phyloP scores from a whole-genome alignment of 2,329 filamentous ascomycete species.

The Fusarium luffae region DNA sequence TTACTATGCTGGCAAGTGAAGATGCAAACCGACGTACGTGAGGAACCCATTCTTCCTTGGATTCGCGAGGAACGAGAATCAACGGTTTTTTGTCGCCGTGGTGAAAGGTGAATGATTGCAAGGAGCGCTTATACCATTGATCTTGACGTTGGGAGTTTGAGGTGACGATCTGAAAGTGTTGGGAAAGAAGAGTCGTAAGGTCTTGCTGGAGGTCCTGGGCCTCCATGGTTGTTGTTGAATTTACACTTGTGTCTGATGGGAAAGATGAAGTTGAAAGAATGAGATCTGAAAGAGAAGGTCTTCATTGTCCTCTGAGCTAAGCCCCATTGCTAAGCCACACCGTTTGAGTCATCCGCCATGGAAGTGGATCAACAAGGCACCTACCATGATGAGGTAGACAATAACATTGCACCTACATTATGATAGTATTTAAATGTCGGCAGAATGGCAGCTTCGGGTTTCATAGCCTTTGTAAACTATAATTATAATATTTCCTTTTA shows the following conservation, averaged over 20 bases:
- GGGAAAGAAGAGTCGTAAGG: not conserved
- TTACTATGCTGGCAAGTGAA: not conserved
- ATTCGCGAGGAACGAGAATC: not conserved
- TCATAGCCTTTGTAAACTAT: too few species aligned
- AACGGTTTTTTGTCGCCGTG: not conserved
- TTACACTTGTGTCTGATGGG: too few species aligned
- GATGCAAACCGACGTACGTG: not conserved
- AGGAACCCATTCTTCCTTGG: conserved; percentile 6
- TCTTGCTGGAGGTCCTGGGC: rapidly evolving
- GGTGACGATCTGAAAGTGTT: conserved; percentile 3
- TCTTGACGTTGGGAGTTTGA: conserved; percentile 18
- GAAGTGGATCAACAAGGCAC: not conserved
- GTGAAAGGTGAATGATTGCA: not conserved
- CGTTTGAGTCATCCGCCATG: not conserved
- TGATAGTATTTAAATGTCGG: too few species aligned
- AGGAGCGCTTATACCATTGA: conserved; percentile 20
- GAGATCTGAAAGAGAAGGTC: not conserved
- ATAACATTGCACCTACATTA: too few species aligned
- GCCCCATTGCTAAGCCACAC: not conserved
- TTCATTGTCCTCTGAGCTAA: not conserved
- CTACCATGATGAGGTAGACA: too few species aligned
- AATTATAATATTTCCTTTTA: too few species aligned
- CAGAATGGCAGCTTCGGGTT: too few species aligned
- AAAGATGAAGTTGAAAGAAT: rapidly evolving
- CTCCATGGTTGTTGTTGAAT: not conserved